Evolutionary conservation across 306 rosid genomes (phyloP), one percentile per base, ranked within the genome.

Genomic region (Lagenaria siceraria): DNA sequence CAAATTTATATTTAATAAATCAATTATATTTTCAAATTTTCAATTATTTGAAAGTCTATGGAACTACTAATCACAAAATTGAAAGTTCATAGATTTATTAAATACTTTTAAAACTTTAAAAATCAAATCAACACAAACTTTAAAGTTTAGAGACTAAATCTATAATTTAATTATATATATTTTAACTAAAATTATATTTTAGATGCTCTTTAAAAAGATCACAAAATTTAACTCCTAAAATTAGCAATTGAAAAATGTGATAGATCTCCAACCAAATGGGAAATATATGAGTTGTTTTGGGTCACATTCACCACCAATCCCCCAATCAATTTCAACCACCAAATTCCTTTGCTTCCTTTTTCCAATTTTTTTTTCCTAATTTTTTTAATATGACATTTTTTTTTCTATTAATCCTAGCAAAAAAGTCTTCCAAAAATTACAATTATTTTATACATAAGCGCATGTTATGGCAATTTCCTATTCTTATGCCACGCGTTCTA

Each of bases 261-360:
- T 9, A 42, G 48, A 42, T 40, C 48, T 40, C 11, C 35, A 36
- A 40, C 54, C 55, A 21, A 43, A 13, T 69, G 10, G 75, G 22
- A 46, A 3, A 43, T 66, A 13, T 15, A 7, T 22, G 10, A n/a
- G 53, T 11, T 9, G 22, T 24, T 42, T 43, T 22, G 75, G 7
- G 55, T 69, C 54, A 69, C 75, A 69, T 69, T 55, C 21, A 3
- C 75, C 75, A 70, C 75, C 75, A 43, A 70, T 22, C 55, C 36
- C 75, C 38, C 21, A 13, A 43, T 70, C 75, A 46, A 70, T 43
- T 22, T 70, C 75, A 70, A 46, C 75, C 38, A 70, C 75, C 75
- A 70, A 70, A 70, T 25, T 13, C 56, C 13, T 70, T 24, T 15
- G 56, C 56, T n/a, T 38, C 11, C 21, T 6, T 69, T 69, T 43